Evolutionary conservation across 306 rosid species (phyloP).

Genomic region (Sphenostylis stenocarpa): DNA sequence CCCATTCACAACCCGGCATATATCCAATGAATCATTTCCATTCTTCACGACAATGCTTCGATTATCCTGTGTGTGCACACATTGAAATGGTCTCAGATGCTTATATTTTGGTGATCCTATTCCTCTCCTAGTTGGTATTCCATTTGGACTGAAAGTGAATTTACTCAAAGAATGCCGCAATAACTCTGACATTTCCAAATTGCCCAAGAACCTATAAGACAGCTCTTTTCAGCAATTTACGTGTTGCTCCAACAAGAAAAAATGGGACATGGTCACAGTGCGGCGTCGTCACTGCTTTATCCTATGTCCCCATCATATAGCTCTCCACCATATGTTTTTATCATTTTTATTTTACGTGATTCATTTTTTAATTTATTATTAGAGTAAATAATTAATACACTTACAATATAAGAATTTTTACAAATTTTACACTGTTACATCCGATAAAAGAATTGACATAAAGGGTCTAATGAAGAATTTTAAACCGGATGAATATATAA

Average conservation of each 20-base stretch:
- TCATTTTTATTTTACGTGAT: neutral
- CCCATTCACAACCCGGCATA: constrained; percentile 73
- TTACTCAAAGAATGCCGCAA: constrained; percentile 39
- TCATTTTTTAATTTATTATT: no score
- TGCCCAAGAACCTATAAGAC: constrained; percentile 2
- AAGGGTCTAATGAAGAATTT: no score
- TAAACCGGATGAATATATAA: no score
- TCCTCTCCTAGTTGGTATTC: constrained; percentile 33
- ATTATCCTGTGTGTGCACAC: constrained; percentile 52
- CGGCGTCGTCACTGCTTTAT: constrained; percentile 7
- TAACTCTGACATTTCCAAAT: constrained; percentile 53
- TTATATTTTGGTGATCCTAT: constrained; percentile 13
- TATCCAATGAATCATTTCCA: constrained; percentile 70
- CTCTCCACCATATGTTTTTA: constrained; percentile 34
- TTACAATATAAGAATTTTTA: no score
- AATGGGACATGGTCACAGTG: neutral
- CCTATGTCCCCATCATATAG: neutral
- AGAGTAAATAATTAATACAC: no score
- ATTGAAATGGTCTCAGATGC: constrained; percentile 35
- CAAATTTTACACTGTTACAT: no score
- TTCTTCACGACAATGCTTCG: constrained; percentile 46
- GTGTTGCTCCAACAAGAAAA: constrained; percentile 1
- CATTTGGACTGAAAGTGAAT: constrained; percentile 33
- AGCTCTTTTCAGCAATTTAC: constrained; percentile 1
- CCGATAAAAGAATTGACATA: no score